These are phyloP conservation scores for Trichomonas vaginalis DNA, from an alignment of 208 protist species.

Conservation along the genomic window DNA sequence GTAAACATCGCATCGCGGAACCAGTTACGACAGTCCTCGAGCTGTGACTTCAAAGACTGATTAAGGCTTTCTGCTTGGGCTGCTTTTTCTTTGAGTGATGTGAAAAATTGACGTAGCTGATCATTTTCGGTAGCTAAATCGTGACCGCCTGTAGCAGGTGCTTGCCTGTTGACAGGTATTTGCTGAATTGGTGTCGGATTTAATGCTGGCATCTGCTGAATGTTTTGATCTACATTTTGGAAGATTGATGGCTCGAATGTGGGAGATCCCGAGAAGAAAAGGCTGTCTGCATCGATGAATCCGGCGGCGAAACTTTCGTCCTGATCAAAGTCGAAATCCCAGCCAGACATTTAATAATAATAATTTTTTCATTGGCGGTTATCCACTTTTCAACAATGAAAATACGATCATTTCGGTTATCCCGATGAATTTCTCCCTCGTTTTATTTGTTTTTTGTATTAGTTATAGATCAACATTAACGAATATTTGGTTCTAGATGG, in stretches of 20 bases:
- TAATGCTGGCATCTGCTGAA: background rate
- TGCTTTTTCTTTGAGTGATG: background rate
- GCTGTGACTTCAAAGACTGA: background rate
- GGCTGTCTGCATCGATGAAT: background rate
- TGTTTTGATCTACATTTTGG: background rate
- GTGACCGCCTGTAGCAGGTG: background rate
- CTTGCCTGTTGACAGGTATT: background rate
- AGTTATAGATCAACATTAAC: background rate
- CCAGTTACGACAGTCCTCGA: background rate
- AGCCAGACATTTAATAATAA: background rate
- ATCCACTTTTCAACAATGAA: background rate
- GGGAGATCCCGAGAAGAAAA: background rate
- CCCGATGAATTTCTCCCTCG: background rate
- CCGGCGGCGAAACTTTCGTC: background rate
- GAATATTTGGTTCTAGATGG: background rate
- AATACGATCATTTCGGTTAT: background rate
- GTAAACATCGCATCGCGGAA: background rate
- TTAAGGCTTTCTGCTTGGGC: background rate
- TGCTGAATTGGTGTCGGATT: too few species aligned
- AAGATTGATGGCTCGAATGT: too few species aligned
- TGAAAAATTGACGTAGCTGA: background rate
- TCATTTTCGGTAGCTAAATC: background rate
- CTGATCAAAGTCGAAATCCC: background rate
- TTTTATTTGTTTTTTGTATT: background rate
- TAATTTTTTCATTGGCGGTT: background rate